Conservation (phyloP, 257 asterid species). For the Nyctanthes arbortristis region DNA sequence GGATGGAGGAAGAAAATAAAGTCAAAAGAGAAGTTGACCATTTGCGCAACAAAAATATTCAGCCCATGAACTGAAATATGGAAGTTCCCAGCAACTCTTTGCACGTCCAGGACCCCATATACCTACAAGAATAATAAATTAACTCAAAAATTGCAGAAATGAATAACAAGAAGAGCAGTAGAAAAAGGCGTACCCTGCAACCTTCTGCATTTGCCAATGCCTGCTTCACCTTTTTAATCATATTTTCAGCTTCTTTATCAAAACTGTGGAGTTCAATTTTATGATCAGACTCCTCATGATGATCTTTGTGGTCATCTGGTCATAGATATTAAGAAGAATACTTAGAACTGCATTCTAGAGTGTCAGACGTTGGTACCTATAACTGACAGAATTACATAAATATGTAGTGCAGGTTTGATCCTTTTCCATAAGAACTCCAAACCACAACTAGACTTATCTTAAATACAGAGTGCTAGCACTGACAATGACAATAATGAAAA, state of each 20-base stretch:
- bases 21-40: slow-evolving; percentile 46
- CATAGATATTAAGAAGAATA: slow-evolving; percentile 21
- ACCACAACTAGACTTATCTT: not conserved
- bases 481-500: slow-evolving; percentile 8
- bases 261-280: slow-evolving; percentile 65
- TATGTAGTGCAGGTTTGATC: not conserved
- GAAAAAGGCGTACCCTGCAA: slow-evolving; percentile 66
- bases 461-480: not conserved
- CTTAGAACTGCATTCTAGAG: slow-evolving; percentile 9
- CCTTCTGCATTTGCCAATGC: slow-evolving; percentile 89
- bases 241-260: slow-evolving; percentile 78
- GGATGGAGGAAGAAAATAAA: slow-evolving; percentile 16
- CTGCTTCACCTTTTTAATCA: slow-evolving; percentile 84
- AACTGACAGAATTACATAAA: slow-evolving; percentile 1
- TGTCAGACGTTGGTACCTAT: slow-evolving; percentile 1
- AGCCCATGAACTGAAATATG: slow-evolving; percentile 96
- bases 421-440: slow-evolving; percentile 4
- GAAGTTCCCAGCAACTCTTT: slow-evolving; percentile 98
- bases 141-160: slow-evolving; percentile 20
- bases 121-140: slow-evolving; percentile 55
- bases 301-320: slow-evolving; percentile 75
- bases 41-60: slow-evolving; percentile 92
- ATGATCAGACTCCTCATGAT: slow-evolving; percentile 62
- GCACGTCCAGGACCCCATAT: slow-evolving; percentile 93
- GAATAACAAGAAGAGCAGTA: slow-evolving; percentile 15